Evolutionary conservation across 2,329 filamentous ascomycete genomes (phyloP).

Genomic region (Colletotrichum cereale): DNA sequence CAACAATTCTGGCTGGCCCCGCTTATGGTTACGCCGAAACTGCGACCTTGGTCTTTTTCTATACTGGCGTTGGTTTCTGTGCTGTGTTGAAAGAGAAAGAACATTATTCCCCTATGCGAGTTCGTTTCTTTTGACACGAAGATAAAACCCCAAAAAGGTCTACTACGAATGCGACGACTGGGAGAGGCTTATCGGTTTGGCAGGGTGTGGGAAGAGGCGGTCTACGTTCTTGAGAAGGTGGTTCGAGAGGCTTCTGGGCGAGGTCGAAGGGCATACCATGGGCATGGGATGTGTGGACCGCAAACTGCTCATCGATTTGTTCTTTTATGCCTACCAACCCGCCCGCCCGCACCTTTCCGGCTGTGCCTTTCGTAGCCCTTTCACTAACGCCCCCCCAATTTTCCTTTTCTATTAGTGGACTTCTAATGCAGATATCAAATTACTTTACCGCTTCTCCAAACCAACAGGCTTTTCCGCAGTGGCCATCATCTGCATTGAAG

Average conservation of each 20-base stretch:
- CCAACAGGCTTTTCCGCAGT: neutral
- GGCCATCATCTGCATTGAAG: neutral
- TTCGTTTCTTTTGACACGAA: conserved; percentile 52
- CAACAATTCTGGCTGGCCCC: conserved; percentile 38
- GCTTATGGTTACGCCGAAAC: conserved; percentile 47
- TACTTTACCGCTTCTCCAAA: conserved; percentile 50
- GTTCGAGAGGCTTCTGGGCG: conserved; percentile 23
- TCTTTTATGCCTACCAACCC: conserved; percentile 31
- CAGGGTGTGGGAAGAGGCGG: conserved; percentile 38
- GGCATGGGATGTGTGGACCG: conserved; percentile 14
- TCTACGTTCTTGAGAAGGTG: conserved; percentile 25
- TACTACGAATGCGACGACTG: conserved; percentile 42
- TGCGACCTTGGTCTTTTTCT: conserved; percentile 60
- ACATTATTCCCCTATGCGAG: conserved; percentile 58
- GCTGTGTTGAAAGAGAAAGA: conserved; percentile 58
- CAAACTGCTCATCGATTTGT: conserved; percentile 31
- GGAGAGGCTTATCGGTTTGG: conserved; percentile 38
- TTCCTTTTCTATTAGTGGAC: conserved; percentile 68
- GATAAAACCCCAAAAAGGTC: conserved; percentile 46
- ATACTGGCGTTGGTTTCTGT: conserved; percentile 62
- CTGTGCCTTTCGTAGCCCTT: conserved; percentile 42
- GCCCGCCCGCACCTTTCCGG: conserved; percentile 36
- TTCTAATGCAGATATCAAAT: conserved; percentile 75
- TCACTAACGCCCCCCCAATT: conserved; percentile 46
- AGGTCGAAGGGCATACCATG: conserved; percentile 9